A percentile compares a stretch with the other conserved stretches of the same genome.
These are phyloP conservation scores for Penicillium digitatum DNA, from an alignment of 2,329 filamentous ascomycete species.

Conservation along the genomic window DNA sequence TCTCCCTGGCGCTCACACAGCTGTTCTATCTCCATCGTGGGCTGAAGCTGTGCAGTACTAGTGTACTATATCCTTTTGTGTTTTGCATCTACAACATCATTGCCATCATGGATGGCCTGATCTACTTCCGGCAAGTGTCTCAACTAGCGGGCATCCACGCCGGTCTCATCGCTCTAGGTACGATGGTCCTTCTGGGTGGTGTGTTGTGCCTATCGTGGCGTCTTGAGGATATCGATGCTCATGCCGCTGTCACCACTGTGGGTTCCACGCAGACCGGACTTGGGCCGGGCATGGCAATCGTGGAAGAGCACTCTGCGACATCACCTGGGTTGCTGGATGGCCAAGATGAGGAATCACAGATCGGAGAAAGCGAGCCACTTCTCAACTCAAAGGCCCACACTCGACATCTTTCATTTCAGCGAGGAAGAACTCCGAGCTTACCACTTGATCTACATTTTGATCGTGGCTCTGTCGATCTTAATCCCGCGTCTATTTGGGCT, in stretches of 20 bases:
- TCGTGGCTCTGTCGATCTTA: slow-evolving; percentile 54
- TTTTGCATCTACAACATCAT: slow-evolving; percentile 99
- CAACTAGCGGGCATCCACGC: slow-evolving; percentile 72
- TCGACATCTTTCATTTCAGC: slow-evolving; percentile 29
- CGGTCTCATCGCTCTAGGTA: slow-evolving; percentile 71
- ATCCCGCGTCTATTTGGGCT: slow-evolving; percentile 79
- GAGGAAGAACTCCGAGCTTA: slow-evolving; percentile 36
- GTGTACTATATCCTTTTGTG: slow-evolving; percentile 90
- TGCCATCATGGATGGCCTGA: slow-evolving; percentile 91
- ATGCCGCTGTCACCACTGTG: slow-evolving; percentile 34
- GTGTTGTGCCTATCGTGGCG: slow-evolving; percentile 93
- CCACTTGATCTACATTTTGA: slow-evolving; percentile 28
- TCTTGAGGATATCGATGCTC: slow-evolving; percentile 61
- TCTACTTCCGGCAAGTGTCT: slow-evolving; percentile 90
- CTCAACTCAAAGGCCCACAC: slow-evolving; percentile 25
- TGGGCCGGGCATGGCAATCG: slow-evolving; percentile 75
- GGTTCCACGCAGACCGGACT: slow-evolving; percentile 64
- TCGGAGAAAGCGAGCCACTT: slow-evolving; percentile 41
- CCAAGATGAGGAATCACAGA: slow-evolving; percentile 37
- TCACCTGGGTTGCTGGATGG: slow-evolving; percentile 24
- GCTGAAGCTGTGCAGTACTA: slow-evolving; percentile 90
- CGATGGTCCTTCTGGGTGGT: slow-evolving; percentile 76
- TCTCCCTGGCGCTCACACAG: slow-evolving; percentile 79
- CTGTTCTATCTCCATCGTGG: slow-evolving; percentile 94
- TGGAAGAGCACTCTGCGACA: slow-evolving; percentile 52